Evolutionary conservation across 2,329 filamentous ascomycete genomes (phyloP).

Genomic region (Colletotrichum euphorbiae): DNA sequence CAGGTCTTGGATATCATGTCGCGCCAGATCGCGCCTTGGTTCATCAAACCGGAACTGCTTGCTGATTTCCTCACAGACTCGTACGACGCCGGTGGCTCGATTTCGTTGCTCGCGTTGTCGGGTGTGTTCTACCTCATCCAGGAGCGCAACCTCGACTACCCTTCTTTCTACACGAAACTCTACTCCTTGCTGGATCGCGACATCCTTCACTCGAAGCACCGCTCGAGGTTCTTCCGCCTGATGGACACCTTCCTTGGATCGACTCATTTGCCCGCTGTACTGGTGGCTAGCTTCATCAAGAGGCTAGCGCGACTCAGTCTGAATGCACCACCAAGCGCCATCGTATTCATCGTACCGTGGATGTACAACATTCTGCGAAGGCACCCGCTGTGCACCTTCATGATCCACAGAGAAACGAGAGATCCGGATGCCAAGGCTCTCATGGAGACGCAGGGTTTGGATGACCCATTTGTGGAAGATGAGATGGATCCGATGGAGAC

Average conservation of each 20-base stretch:
- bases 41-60: conserved; percentile 85
- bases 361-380: conserved; percentile 93
- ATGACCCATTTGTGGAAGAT: conserved; percentile 80
- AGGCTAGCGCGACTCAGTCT: conserved; percentile 85
- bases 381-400: conserved; percentile 92
- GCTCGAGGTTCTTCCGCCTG: conserved; percentile 91
- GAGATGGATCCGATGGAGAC: conserved; percentile 89
- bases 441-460: conserved; percentile 69
- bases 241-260: conserved; percentile 91
- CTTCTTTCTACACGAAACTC: conserved; percentile 91
- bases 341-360: conserved; percentile 91
- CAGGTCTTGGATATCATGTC: conserved; percentile 80
- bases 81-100: conserved; percentile 87
- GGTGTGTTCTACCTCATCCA: conserved; percentile 96
- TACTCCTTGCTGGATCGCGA: conserved; percentile 91
- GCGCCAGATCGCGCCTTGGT: conserved; percentile 87
- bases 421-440: conserved; percentile 67
- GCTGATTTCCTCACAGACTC: conserved; percentile 98
- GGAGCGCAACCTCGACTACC: conserved; percentile 94
- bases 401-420: conserved; percentile 84
- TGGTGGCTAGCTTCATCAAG: conserved; percentile 97
- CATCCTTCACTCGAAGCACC: conserved; percentile 92
- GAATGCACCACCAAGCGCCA: conserved; percentile 88
- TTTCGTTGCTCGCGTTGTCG: conserved; percentile 87
- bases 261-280: conserved; percentile 88